Conservation (phyloP, 2,329 filamentous ascomycete species). For the Neofusicoccum cordaticola region DNA sequence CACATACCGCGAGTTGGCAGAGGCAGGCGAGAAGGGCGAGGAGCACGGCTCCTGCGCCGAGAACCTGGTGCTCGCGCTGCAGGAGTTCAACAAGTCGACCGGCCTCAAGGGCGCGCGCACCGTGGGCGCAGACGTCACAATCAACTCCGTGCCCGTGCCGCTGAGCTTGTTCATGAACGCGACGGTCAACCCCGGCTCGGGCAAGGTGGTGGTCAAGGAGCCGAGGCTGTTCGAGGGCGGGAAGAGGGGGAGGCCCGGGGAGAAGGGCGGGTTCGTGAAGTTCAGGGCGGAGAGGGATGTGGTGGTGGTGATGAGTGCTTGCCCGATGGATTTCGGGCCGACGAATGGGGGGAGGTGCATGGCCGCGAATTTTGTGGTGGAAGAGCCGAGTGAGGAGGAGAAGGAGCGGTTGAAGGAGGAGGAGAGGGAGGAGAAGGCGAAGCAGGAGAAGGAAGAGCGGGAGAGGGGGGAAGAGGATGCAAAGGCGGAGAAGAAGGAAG, state of each 20-base stretch:
- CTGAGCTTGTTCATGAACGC: conserved; percentile 45
- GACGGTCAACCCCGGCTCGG: conserved; percentile 18
- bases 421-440: not conserved
- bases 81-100: conserved; percentile 47
- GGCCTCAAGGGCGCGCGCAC: conserved; percentile 47
- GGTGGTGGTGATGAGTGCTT: conserved; percentile 37
- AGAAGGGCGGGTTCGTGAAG: conserved; percentile 34
- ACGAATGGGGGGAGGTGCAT: conserved; percentile 38
- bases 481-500: not conserved
- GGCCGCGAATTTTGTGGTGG: conserved; percentile 40
- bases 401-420: not conserved
- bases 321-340: conserved; percentile 36
- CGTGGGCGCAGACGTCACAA: conserved; percentile 47
- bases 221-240: conserved; percentile 21
- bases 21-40: conserved; percentile 39
- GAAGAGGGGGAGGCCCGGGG: conserved; percentile 20
- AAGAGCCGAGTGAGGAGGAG: conserved; percentile 25
- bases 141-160: conserved; percentile 47
- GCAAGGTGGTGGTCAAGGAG: conserved; percentile 28
- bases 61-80: conserved; percentile 49
- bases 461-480: conserved; percentile 7
- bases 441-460: conserved; percentile 8
- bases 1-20: conserved; percentile 37
- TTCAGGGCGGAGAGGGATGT: conserved; percentile 37
- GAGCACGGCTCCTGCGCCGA: conserved; percentile 49